Conservation (phyloP, 1,139 yeast genomes). For the Kodamaea sp. region DNA sequence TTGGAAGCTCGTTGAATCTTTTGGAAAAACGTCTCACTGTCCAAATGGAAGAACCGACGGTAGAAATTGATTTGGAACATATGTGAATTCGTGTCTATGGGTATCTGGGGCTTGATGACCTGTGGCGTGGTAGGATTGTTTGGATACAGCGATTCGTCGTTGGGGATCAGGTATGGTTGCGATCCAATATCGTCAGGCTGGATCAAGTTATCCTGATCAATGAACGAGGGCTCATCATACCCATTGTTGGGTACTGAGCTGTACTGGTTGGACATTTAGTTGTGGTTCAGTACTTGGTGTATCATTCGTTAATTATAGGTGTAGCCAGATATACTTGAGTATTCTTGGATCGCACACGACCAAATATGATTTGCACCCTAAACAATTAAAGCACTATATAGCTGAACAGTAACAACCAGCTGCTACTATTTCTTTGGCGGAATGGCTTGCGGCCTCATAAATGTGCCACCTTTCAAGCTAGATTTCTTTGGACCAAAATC, state of each 20-base stretch:
- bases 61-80: conserved; percentile 59
- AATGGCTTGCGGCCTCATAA: conserved; percentile 1
- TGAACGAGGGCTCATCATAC: conserved; percentile 6
- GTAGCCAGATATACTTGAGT: not conserved
- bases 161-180: conserved; percentile 5
- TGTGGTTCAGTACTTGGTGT: too few relatives aligned
- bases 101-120: conserved; percentile 22
- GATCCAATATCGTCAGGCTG: conserved; percentile 21
- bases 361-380: too few relatives aligned
- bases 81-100: conserved; percentile 31
- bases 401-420: too few relatives aligned
- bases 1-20: conserved; percentile 47
- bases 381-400: too few relatives aligned
- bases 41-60: conserved; percentile 62
- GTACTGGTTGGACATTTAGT: conserved; percentile 9
- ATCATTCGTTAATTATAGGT: too few relatives aligned
- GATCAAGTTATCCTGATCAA: conserved; percentile 16
- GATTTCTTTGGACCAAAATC: conserved; percentile 3
- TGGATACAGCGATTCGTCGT: conserved; percentile 1
- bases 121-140: conserved; percentile 12
- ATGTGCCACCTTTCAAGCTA: conserved; percentile 2
- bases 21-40: conserved; percentile 56
- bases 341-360: not conserved
- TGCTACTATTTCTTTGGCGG: not conserved
- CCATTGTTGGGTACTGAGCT: conserved; percentile 5